Evolutionary conservation across 2,329 filamentous ascomycete genomes (phyloP).

Genomic region (Ophiostoma sp.): DNA sequence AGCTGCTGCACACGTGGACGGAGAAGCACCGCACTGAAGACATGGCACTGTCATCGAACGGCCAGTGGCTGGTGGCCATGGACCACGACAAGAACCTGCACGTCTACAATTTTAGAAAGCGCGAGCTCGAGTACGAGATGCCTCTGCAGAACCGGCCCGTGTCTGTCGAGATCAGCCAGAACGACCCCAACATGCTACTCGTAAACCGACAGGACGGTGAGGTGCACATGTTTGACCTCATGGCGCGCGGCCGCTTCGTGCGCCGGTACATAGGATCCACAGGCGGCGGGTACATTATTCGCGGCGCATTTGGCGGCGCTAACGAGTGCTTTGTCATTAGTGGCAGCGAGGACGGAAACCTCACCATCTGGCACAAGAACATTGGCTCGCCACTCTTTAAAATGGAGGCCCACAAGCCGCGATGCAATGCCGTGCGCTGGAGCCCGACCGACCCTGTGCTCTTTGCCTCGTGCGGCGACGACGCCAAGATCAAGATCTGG

Average conservation of each 20-base stretch:
- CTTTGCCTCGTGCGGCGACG: slow-evolving; percentile 89
- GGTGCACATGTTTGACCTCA: slow-evolving; percentile 65
- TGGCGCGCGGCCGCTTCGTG: slow-evolving; percentile 6
- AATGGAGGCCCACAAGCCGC: slow-evolving; percentile 65
- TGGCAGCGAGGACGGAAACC: slow-evolving; percentile 73
- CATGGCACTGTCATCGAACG: slow-evolving; percentile 74
- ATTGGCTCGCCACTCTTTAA: slow-evolving; percentile 71
- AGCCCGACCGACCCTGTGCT: slow-evolving; percentile 75
- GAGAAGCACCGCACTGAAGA: slow-evolving; percentile 74
- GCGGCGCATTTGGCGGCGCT: slow-evolving; percentile 79
- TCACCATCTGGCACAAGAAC: slow-evolving; percentile 89
- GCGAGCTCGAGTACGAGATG: slow-evolving; percentile 69
- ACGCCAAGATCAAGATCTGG: slow-evolving; percentile 70
- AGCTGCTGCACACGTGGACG: slow-evolving; percentile 59
- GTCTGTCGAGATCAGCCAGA: slow-evolving; percentile 67
- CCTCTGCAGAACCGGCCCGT: slow-evolving; percentile 64
- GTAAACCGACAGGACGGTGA: slow-evolving; percentile 75
- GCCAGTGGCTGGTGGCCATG: slow-evolving; percentile 71
- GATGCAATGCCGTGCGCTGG: slow-evolving; percentile 87
- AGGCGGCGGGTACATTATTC: slow-evolving; percentile 72
- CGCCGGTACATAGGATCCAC: slow-evolving; percentile 58
- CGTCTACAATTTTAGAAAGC: slow-evolving; percentile 74
- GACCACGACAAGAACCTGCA: slow-evolving; percentile 65
- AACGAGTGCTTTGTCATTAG: slow-evolving; percentile 87
- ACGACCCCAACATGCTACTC: slow-evolving; percentile 73